These are phyloP conservation scores for Lippia alba DNA, from an alignment of 305 asterid genomes.

Conservation along the genomic window DNA sequence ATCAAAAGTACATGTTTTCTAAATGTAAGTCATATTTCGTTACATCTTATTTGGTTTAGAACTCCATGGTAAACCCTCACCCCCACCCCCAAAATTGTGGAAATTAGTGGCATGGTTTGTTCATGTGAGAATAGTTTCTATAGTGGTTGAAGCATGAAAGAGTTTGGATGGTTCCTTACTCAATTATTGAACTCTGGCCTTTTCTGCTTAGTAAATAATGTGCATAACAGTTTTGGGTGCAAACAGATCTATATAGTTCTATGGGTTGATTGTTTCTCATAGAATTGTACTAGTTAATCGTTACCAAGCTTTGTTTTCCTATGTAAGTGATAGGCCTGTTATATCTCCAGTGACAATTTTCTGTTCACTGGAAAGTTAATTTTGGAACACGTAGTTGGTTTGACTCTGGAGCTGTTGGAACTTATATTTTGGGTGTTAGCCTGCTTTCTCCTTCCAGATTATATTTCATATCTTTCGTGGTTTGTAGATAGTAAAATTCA, in stretches of 20 bases:
- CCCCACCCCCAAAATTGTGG: too few relatives aligned
- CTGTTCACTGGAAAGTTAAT: not conserved
- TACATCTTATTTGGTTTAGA: conserved; percentile 22
- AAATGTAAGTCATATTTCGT: conserved; percentile 19
- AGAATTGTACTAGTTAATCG: conserved; percentile 12
- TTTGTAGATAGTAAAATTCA: not conserved
- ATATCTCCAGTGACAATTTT: conserved; percentile 3
- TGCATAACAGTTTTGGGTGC: not conserved
- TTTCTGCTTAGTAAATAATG: conserved; percentile 22
- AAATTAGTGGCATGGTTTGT: conserved; percentile 1
- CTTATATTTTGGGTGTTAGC: conserved; percentile 21
- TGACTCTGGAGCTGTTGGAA: conserved; percentile 11
- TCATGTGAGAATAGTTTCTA: conserved; percentile 12
- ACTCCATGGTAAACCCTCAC: conserved; percentile 15
- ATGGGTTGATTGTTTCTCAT: conserved; percentile 27
- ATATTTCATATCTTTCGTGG: not conserved
- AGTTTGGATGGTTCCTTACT: conserved; percentile 21
- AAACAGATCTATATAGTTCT: not conserved
- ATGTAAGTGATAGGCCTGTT: conserved; percentile 1
- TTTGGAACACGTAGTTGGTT: conserved; percentile 12
- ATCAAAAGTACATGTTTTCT: not conserved
- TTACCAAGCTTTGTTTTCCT: conserved; percentile 16
- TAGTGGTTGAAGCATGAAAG: conserved; percentile 21
- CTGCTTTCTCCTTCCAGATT: not conserved
- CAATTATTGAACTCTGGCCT: conserved; percentile 5